These are phyloP conservation scores for Amanita pseudoporphyria DNA, from an alignment of 768 basidiomycete genomes.

Conservation along the genomic window DNA sequence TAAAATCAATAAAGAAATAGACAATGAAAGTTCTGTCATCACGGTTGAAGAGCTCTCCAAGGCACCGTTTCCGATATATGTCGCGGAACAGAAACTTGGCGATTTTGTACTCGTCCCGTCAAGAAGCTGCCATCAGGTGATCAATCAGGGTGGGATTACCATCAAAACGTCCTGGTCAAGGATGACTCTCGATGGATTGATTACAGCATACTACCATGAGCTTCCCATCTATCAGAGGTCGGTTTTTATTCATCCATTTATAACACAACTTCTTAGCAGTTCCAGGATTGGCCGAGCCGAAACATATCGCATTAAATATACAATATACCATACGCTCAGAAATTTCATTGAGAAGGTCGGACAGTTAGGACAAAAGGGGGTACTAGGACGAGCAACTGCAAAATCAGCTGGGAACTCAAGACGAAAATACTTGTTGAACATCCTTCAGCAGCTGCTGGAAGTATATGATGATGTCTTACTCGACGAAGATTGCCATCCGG, in stretches of 20 bases:
- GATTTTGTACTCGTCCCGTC: conserved; percentile 79
- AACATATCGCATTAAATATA: conserved; percentile 65
- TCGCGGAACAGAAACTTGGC: conserved; percentile 65
- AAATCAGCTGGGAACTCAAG: neutral
- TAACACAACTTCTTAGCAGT: neutral
- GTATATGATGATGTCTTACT: conserved; percentile 43
- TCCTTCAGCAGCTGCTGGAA: conserved; percentile 27
- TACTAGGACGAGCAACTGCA: neutral
- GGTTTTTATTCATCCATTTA: conserved; percentile 8
- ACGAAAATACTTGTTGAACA: neutral
- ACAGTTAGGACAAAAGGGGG: neutral
- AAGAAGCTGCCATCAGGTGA: conserved; percentile 74
- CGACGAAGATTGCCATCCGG: conserved; percentile 32
- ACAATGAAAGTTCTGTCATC: conserved; percentile 63
- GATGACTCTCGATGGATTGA: conserved; percentile 60
- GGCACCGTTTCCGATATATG: conserved; percentile 61
- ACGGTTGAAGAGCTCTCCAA: conserved; percentile 51
- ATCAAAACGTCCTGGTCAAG: conserved; percentile 83
- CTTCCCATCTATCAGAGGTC: conserved; percentile 76
- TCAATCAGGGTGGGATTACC: conserved; percentile 73
- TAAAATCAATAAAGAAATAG: conserved; percentile 45
- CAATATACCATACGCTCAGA: conserved; percentile 45
- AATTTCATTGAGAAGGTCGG: conserved; percentile 9
- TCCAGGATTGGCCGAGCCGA: conserved; percentile 72
- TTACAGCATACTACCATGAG: conserved; percentile 57